Conservation (phyloP, 1,284 basidiomycete genomes). For the Ganoderma meredithae region DNA sequence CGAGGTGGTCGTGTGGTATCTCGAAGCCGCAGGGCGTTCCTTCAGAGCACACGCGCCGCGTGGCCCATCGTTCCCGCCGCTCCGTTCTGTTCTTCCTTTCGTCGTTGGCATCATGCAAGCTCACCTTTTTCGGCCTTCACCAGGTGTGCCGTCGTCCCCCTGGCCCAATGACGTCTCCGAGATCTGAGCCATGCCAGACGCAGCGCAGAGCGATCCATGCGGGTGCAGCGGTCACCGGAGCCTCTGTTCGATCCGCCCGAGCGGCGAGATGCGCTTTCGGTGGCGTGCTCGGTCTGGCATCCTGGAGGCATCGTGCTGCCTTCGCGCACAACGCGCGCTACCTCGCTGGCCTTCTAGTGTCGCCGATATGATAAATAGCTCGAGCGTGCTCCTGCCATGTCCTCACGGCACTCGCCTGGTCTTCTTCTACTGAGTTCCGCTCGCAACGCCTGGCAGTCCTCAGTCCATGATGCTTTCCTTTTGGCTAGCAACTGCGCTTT, state of each 20-base stretch:
- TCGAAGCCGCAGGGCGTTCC: not conserved
- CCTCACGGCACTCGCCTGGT: not conserved
- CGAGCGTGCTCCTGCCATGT: not conserved
- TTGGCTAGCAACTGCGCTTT: conserved; percentile 26
- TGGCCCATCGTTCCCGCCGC: not conserved
- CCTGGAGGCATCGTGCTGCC: not conserved
- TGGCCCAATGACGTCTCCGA: conserved; percentile 1
- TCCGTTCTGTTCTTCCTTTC: not conserved
- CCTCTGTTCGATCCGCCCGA: conserved; percentile 1
- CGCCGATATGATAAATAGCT: not conserved
- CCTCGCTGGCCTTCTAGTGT: not conserved
- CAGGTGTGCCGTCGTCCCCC: not conserved
- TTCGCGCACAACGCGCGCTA: not conserved
- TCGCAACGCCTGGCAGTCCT: not conserved
- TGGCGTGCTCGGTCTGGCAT: not conserved
- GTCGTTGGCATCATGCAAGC: conserved; percentile 1
- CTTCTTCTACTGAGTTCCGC: not conserved
- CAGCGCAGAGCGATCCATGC: not conserved
- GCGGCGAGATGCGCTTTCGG: conserved; percentile 3
- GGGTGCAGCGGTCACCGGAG: conserved; percentile 6
- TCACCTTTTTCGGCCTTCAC: not conserved
- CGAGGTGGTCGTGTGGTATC: conserved; percentile 1
- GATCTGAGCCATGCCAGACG: not conserved
- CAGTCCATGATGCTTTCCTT: conserved; percentile 21
- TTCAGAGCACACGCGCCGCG: not conserved